These are phyloP conservation scores for Emergomyces africanus DNA, from an alignment of 2,329 filamentous ascomycete species.

Conservation along the genomic window DNA sequence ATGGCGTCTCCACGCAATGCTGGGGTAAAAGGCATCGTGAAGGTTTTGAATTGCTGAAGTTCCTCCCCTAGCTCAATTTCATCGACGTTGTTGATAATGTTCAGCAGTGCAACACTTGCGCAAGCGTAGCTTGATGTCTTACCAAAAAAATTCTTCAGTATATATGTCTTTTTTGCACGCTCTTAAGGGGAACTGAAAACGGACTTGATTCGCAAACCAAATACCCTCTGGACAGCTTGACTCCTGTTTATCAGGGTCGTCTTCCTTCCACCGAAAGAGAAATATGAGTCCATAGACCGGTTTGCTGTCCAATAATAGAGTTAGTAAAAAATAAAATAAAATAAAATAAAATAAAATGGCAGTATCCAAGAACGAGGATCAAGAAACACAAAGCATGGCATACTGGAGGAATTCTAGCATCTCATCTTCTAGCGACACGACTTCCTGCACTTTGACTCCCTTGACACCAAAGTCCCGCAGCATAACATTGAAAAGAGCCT, in stretches of 20 bases:
- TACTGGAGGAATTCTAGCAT: slow-evolving; percentile 52
- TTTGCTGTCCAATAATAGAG: slow-evolving; percentile 35
- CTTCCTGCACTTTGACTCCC: slow-evolving; percentile 17
- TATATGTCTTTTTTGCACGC: background rate
- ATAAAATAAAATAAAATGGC: background rate
- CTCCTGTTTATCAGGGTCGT: slow-evolving; percentile 40
- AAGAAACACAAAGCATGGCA: background rate
- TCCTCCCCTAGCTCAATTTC: slow-evolving; percentile 55
- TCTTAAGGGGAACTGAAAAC: slow-evolving; percentile 8
- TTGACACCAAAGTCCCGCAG: slow-evolving; percentile 64
- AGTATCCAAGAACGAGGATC: background rate
- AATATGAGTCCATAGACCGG: slow-evolving; percentile 82
- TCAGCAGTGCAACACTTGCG: slow-evolving; percentile 82
- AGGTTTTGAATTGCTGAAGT: slow-evolving; percentile 58
- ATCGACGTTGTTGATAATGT: slow-evolving; percentile 78
- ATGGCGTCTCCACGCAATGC: slow-evolving; percentile 64
- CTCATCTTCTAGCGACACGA: slow-evolving; percentile 55
- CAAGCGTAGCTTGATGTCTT: slow-evolving; percentile 75
- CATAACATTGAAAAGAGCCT: slow-evolving; percentile 80
- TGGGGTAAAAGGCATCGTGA: slow-evolving; percentile 56
- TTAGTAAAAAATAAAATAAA: background rate
- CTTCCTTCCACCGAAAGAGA: slow-evolving; percentile 59
- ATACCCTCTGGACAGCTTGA: slow-evolving; percentile 49
- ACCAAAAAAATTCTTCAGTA: background rate
- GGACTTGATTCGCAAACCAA: slow-evolving; percentile 90